Base-by-base conservation (phyloP, 441 rosid genomes). In the Melastoma candidum region DNA sequence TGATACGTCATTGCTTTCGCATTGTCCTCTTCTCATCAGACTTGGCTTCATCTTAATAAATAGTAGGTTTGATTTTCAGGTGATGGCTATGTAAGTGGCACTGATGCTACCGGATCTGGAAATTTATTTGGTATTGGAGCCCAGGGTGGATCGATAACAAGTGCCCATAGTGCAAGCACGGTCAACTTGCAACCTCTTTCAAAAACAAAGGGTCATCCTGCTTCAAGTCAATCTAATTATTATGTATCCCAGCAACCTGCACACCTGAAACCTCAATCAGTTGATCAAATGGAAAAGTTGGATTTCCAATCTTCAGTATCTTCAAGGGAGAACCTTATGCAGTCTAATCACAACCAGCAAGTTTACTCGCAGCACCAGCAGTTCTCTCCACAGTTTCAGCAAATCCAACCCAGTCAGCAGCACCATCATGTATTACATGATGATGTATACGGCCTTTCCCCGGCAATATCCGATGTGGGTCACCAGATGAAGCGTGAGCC, bases 401-500 rank as follows among this genome's bases (percentile, higher is more conserved):
- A 75, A 58, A 80, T 83, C 71, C 97, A 70, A 71, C 85, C 74
- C 73, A 78, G 61, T 67, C 89, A 68, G 79, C 93, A 80, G 58
- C 93, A 77, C 29, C 95, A 81, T 63, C 80, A 71, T 53, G 53
- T 74, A 60, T 50, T 67, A 66, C 72, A 68, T 47, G 74, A 68
- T 51, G 86, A 80, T 71, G 64, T 74, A 50, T 95, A 66, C 72
- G 79, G 80, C 57, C 93, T 76, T 62, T 53, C 82, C 66, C 84
- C 74, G 68, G 58, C 78, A 66, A 53, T 69, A 46, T 63, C 95
- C 48, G 87, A 80, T 71, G 74, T 69, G 46, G 74, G 72, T 60
- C 58, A 48, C 57, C 96, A 81, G 52, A 80, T 84, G 57, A 87
- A 95, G 82, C 77, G 53, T 58, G 98, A 90, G 74, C 86, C 90